Evolutionary conservation across 2,329 filamentous ascomycete genomes (phyloP), one percentile per base, ranked within the genome.

Genomic region (Cladophialophora carrionii): DNA sequence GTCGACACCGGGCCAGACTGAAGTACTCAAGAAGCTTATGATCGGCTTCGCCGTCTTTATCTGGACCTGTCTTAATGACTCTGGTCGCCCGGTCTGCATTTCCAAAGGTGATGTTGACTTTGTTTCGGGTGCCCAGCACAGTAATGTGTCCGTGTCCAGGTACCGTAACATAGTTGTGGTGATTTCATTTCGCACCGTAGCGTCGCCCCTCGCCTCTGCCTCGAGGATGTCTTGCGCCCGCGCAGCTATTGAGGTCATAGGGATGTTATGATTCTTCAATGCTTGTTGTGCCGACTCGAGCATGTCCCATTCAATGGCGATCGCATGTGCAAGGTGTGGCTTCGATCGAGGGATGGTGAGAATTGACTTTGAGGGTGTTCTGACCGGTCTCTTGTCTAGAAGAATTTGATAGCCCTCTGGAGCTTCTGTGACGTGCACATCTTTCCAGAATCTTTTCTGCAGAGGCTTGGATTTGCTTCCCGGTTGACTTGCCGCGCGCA

Each of bases 291-390:
- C 87, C 14, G 90, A 90, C 26, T 88, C 84, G 66, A 99, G 84
- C 56, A 89, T 83, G 76, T 97, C 93, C 95, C 95, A 99, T 81
- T 99, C 95, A 52, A 96, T 80, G 2, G 94, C 95, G 68, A 99
- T 88, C 63, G 91, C 91, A 52, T 88, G 84, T 26, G 94, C 94
- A 46, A 98, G 88, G 73, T 92, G 85, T 34, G 87, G 88, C 79
- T 97, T 98, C 63, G 84, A 85, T 1, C 80, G 73, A 0, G 95
- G 93, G 31, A 98, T 73, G 1, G 84, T 85, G 72, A 99, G 82
- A 68, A 91, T 82, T 74, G 93, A 92, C 60, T 88, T 88, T 7
- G 82, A 71, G 0, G 89, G 90, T 58, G 90, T 92, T 67, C 93
- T 88, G 66, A 99, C 86, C 3, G 92, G 88, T 29, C 92, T 85